Conservation (phyloP, 805 yeast genomes). For the Spathaspora arborariae region DNA sequence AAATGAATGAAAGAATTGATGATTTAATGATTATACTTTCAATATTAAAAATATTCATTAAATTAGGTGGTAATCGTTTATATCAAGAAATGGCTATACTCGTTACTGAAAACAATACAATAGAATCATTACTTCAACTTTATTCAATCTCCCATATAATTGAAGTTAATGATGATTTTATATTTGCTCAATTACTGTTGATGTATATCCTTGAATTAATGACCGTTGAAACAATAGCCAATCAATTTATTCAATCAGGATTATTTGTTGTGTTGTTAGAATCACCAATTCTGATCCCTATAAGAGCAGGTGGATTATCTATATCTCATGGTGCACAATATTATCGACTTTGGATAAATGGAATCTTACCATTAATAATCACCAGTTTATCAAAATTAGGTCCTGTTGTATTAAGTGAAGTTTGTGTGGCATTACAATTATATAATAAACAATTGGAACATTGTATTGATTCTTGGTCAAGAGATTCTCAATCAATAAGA, state of each 20-base stretch:
- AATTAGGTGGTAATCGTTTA: conserved; percentile 49
- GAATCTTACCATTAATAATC: conserved; percentile 66
- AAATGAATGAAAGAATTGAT: conserved; percentile 51
- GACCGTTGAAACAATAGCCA: conserved; percentile 59
- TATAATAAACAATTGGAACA: conserved; percentile 64
- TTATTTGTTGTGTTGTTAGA: conserved; percentile 64
- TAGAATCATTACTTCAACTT: conserved; percentile 57
- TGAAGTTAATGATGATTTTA: conserved; percentile 57
- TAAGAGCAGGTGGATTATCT: conserved; percentile 62
- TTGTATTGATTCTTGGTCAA: conserved; percentile 67
- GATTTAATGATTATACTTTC: conserved; percentile 63
- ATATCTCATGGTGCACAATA: conserved; percentile 51
- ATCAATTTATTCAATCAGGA: conserved; percentile 59
- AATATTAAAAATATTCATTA: conserved; percentile 55
- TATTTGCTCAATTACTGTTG: conserved; percentile 69
- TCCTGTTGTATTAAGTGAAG: conserved; percentile 57
- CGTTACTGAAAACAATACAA: conserved; percentile 55
- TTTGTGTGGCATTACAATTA: conserved; percentile 55
- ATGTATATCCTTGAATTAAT: conserved; percentile 68
- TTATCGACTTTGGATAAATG: conserved; percentile 84
- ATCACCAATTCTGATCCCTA: conserved; percentile 63
- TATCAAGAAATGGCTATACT: conserved; percentile 48
- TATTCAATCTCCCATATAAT: conserved; percentile 66
- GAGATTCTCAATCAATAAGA: conserved; percentile 43
- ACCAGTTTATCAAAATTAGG: conserved; percentile 62